Evolutionary conservation across 169 alveolate genomes (phyloP), one percentile per base, ranked within the genome.

Genomic region (Sarcocystis neurona): DNA sequence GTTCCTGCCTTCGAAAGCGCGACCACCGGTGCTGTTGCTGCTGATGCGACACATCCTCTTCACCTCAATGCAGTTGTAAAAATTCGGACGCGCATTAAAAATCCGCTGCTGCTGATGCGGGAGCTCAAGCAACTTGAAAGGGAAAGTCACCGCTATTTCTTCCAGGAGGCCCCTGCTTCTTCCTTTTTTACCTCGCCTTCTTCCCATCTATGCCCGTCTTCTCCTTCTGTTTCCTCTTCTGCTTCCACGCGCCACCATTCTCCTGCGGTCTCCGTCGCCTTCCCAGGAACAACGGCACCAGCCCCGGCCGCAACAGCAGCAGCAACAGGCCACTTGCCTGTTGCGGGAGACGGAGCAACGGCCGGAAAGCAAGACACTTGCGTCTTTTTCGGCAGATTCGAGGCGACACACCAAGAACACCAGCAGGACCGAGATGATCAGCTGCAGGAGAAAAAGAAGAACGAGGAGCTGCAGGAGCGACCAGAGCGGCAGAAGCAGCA

Each of bases 61-160:
- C 72, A 72, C 56, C 91, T 87, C 30, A 87, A 87, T n/a, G 91
- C 91, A 1, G 87, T 60, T 0, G 58, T 87, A 20, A 66, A 68
- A 15, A 66, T 87, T 34, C 46, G 44, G 41, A 77, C 91, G 39
- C 39, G 27, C 41, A 23, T 56, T 23, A 32, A 47, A 1, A 79
- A 72, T 10, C 92, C 92, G 5, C 63, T 37, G 43, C 70, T 30
- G 2, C 30, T 84, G 1, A 18, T 89, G 60, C 43, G 47, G 12
- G n/a, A 0, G n/a, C 87, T 89, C 41, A 86, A 82, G 37, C 41
- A 6, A 23, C 85, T 89, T 6, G 92, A 89, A 50, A n/a, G n/a
- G n/a, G n/a, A n/a, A n/a, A n/a, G n/a, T n/a, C n/a, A n/a, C n/a
- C n/a, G n/a, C n/a, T n/a, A n/a, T n/a, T n/a, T n/a, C n/a, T n/a